These are phyloP conservation scores for Fusarium tanahbumbuense DNA, from an alignment of 2,329 filamentous ascomycete species.

Conservation along the genomic window DNA sequence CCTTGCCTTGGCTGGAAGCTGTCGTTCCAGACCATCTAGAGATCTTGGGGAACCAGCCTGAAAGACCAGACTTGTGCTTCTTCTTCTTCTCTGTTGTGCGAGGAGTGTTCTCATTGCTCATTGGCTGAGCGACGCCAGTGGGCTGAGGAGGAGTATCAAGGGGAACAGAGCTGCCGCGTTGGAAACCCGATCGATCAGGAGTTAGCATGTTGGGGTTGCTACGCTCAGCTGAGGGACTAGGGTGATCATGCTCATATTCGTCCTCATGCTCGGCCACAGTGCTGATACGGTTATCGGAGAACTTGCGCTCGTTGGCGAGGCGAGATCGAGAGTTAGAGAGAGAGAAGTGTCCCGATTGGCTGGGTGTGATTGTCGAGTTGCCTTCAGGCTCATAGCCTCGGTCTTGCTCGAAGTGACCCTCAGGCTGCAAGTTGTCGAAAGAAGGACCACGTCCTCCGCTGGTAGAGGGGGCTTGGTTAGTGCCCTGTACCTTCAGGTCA, in stretches of 20 bases:
- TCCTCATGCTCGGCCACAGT: constrained; percentile 88
- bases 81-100: constrained; percentile 76
- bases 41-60: constrained; percentile 86
- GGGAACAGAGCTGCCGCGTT: constrained; percentile 65
- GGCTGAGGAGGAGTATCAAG: constrained; percentile 70
- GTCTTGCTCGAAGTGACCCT: constrained; percentile 74
- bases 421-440: constrained; percentile 74
- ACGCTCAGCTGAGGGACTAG: constrained; percentile 55
- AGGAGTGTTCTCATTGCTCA: constrained; percentile 84
- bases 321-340: constrained; percentile 64
- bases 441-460: constrained; percentile 68
- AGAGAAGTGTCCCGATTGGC: constrained; percentile 81
- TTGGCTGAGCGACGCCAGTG: constrained; percentile 50
- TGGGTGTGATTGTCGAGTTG: constrained; percentile 74
- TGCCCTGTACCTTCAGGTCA: constrained; percentile 74
- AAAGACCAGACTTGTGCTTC: constrained; percentile 91
- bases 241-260: constrained; percentile 70
- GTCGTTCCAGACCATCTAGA: constrained; percentile 98
- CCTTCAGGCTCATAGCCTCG: constrained; percentile 87
- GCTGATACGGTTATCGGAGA: constrained; percentile 85
- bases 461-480: constrained; percentile 53
- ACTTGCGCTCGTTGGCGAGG: constrained; percentile 64
- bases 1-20: constrained; percentile 83
- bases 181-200: constrained; percentile 63
- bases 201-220: constrained; percentile 67